phyloP scores from a whole-genome alignment of 2,329 filamentous ascomycete species.

The Colletotrichum noveboracense region DNA sequence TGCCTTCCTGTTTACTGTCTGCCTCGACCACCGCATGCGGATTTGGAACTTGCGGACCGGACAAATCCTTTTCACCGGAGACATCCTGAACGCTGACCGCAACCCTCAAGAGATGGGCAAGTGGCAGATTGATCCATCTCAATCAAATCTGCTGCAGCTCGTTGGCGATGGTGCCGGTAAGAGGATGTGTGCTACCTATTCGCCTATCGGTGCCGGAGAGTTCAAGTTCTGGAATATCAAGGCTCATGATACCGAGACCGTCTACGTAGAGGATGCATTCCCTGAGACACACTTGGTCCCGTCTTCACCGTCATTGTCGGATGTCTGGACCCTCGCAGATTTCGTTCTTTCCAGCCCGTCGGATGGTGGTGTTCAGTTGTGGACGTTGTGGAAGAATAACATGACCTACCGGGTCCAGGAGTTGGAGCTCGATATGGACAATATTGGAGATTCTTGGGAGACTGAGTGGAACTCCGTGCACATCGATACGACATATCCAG shows the following conservation, averaged over 20 bases:
- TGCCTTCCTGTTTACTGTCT: constrained; percentile 76
- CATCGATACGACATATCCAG: constrained; percentile 60
- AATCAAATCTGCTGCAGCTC: constrained; percentile 77
- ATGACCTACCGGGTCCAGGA: constrained; percentile 77
- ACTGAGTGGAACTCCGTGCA: constrained; percentile 74
- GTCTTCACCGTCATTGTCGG: constrained; percentile 71
- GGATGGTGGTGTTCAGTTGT: constrained; percentile 65
- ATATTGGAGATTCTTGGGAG: constrained; percentile 66
- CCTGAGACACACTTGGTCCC: constrained; percentile 68
- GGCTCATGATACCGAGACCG: constrained; percentile 65
- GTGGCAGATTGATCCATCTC: constrained; percentile 79
- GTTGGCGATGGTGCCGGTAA: constrained; percentile 62
- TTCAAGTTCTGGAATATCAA: constrained; percentile 93
- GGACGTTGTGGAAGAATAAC: constrained; percentile 87
- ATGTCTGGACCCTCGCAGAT: constrained; percentile 81
- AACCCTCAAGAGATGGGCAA: constrained; percentile 73
- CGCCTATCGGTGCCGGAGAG: constrained; percentile 83
- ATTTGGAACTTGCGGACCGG: constrained; percentile 90
- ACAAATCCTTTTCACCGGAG: constrained; percentile 75
- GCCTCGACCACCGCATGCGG: constrained; percentile 85
- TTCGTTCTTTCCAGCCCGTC: constrained; percentile 67
- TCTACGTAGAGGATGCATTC: constrained; percentile 76
- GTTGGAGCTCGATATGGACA: constrained; percentile 73
- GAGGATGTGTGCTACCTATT: constrained; percentile 77
- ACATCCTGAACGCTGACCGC: constrained; percentile 73